Evolutionary conservation across 331 rosid species (phyloP).

Genomic region (Quercus phellos): DNA sequence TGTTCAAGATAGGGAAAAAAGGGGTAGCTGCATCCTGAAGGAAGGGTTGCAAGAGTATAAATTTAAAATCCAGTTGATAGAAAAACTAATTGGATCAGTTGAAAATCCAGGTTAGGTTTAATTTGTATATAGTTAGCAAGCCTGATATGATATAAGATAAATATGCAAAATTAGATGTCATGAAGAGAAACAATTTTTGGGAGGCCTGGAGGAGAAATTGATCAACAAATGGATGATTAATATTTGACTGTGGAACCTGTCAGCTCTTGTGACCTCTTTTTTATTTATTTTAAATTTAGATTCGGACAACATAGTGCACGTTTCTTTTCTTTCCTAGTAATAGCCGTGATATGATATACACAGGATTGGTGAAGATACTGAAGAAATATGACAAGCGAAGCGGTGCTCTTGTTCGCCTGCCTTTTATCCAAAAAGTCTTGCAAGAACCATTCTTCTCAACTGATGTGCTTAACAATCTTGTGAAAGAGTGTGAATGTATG

Average conservation of each 20-base stretch:
- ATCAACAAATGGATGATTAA: background rate
- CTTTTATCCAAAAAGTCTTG: slow-evolving; percentile 68
- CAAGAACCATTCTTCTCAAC: slow-evolving; percentile 73
- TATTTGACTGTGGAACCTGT: background rate
- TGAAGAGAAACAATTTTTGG: background rate
- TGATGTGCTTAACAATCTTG: slow-evolving; percentile 60
- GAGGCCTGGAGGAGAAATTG: background rate
- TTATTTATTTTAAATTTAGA: background rate
- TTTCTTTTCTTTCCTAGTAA: background rate
- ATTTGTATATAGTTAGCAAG: background rate
- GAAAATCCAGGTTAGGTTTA: too few relatives aligned
- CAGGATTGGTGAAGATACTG: slow-evolving; percentile 79
- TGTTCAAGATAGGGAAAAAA: too few relatives aligned
- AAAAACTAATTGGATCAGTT: too few relatives aligned
- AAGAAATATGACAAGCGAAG: slow-evolving; percentile 84
- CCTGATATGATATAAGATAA: background rate
- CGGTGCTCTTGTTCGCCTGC: slow-evolving; percentile 57
- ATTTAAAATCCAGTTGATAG: too few relatives aligned
- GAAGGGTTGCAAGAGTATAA: too few relatives aligned
- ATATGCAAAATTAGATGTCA: background rate
- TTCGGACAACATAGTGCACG: background rate
- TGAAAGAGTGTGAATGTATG: slow-evolving; percentile 64
- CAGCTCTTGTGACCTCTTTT: background rate
- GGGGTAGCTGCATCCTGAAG: too few relatives aligned
- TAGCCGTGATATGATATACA: background rate